Evolutionary conservation across 441 rosid species (phyloP).

Genomic region (Adansonia madagascariensis): DNA sequence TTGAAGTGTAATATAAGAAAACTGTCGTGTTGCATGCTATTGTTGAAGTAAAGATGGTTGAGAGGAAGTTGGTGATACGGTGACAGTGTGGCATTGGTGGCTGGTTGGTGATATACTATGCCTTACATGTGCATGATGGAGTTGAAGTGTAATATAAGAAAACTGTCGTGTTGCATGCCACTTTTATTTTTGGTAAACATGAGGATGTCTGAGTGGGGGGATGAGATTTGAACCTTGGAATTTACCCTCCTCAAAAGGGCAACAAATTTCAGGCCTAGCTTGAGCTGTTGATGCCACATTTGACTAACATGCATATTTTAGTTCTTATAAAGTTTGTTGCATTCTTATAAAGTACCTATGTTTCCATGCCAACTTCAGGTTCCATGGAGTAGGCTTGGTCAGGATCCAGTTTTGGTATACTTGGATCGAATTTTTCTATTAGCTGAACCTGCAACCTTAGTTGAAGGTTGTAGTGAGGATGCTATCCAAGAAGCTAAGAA

Average conservation of each 20-base stretch:
- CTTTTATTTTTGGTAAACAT: background rate
- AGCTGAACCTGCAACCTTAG: constrained; percentile 89
- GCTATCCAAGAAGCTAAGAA: constrained; percentile 90
- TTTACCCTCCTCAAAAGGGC: background rate
- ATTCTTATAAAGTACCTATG: background rate
- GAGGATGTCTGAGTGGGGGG: background rate
- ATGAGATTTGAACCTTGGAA: constrained; percentile 17
- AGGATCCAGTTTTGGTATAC: constrained; percentile 90
- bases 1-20: constrained; percentile 1
- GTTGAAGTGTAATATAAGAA: background rate
- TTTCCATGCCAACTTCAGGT: constrained; percentile 56
- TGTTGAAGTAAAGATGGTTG: background rate
- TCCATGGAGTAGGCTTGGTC: constrained; percentile 99
- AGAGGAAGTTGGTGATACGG: background rate
- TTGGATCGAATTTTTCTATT: constrained; percentile 84
- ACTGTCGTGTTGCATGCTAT: background rate
- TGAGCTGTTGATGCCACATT: background rate
- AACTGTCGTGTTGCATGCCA: background rate
- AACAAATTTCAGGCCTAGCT: background rate
- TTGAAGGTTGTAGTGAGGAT: constrained; percentile 85
- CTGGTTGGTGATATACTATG: background rate
- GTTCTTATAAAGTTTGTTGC: constrained; percentile 4
- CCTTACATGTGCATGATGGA: background rate
- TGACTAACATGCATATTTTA: constrained; percentile 12
- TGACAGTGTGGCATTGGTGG: background rate